phyloP scores from a whole-genome alignment of 2,329 filamentous ascomycete genomes.

The Colletotrichum truncatum region DNA sequence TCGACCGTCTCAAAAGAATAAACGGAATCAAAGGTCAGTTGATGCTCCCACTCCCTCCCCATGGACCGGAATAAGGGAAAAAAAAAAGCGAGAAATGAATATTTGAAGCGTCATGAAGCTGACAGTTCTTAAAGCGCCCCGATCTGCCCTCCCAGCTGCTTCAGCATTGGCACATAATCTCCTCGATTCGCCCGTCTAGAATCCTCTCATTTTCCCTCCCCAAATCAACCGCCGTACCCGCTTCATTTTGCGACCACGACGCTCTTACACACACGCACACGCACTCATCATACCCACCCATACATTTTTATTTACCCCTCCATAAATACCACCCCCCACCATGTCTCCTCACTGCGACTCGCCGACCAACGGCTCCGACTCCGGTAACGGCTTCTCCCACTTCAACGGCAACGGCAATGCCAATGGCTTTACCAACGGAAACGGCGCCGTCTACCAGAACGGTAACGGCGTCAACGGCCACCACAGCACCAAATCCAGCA shows the following conservation, averaged over 20 bases:
- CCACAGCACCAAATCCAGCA: background rate
- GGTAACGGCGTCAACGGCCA: constrained; percentile 26
- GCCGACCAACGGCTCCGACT: constrained; percentile 36
- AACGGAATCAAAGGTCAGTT: constrained; percentile 25
- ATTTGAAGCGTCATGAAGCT: constrained; percentile 9
- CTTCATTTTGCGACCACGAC: constrained; percentile 3
- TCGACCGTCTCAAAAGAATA: constrained; percentile 16
- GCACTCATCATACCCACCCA: background rate
- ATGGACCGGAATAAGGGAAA: background rate
- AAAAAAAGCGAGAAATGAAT: background rate
- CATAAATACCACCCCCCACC: constrained; percentile 25
- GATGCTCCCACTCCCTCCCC: constrained; percentile 18
- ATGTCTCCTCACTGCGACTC: constrained; percentile 49
- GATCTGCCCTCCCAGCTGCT: constrained; percentile 10
- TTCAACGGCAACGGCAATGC: constrained; percentile 33
- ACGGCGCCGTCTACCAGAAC: constrained; percentile 12
- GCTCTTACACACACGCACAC: background rate
- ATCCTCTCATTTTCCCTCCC: background rate
- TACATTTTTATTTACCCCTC: background rate
- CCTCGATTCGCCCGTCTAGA: background rate
- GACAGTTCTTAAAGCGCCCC: constrained; percentile 23
- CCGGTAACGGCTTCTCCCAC: constrained; percentile 20
- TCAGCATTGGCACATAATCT: constrained; percentile 10
- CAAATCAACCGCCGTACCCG: background rate
- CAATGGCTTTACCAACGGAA: constrained; percentile 30